These are phyloP conservation scores for Tolypocladium pustulatum DNA, from an alignment of 2,329 filamentous ascomycete genomes.

Conservation along the genomic window DNA sequence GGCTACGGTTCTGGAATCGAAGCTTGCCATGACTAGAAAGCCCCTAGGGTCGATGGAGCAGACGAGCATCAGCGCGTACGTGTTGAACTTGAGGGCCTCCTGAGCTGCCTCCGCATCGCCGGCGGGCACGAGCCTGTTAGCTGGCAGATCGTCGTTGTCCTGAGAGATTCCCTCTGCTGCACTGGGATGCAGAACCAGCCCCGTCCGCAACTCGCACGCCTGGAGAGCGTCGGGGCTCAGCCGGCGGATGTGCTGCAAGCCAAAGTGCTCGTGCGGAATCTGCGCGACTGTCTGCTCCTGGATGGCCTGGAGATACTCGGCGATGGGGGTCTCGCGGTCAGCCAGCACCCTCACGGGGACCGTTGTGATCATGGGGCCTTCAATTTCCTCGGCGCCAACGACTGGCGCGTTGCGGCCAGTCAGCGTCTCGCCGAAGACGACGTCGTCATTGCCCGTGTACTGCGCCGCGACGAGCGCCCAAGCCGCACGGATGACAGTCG, in stretches of 20 bases:
- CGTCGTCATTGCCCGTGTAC: conserved; percentile 40
- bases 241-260: conserved; percentile 47
- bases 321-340: conserved; percentile 19
- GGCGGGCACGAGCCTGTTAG: conserved; percentile 41
- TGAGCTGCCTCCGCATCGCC: conserved; percentile 46
- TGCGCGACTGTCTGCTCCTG: conserved; percentile 45
- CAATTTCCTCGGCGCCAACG: conserved; percentile 39
- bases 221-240: conserved; percentile 42
- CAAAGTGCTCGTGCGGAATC: conserved; percentile 55
- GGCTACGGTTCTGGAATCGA: conserved; percentile 50
- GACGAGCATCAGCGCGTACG: conserved; percentile 54
- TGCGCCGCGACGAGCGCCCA: conserved; percentile 45
- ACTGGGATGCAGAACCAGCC: conserved; percentile 42
- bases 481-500: conserved; percentile 46
- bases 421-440: conserved; percentile 49
- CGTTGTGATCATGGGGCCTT: conserved; percentile 51
- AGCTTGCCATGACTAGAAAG: conserved; percentile 52
- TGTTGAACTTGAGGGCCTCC: conserved; percentile 49
- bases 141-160: conserved; percentile 24
- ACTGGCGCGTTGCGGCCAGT: conserved; percentile 44
- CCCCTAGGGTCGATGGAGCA: conserved; percentile 47
- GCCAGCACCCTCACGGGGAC: conserved; percentile 36
- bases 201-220: conserved; percentile 45
- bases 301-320: conserved; percentile 43
- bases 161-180: conserved; percentile 15